Evolutionary conservation across 2,329 filamentous ascomycete genomes (phyloP), one percentile per base, ranked within the genome.

Genomic region (Acrocalymma vagum): DNA sequence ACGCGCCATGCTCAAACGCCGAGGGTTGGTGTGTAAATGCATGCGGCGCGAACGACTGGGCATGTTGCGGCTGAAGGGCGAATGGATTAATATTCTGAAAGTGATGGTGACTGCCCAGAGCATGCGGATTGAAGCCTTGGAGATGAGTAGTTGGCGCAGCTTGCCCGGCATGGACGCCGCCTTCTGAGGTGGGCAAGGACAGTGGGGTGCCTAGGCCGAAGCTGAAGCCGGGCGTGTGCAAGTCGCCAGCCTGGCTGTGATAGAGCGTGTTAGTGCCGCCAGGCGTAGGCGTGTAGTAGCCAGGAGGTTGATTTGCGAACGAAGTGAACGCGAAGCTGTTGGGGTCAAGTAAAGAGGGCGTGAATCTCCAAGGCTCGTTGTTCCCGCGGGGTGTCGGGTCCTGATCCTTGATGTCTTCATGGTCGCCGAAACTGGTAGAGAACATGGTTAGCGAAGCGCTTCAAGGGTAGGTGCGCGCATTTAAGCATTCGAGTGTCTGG

Each of bases 201-300:
- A 96, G 73, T 6, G 93, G 90, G 6, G 90, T 95, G 16, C 84
- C 84, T 75, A 94, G 82, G 28, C 86, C 84, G 48, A 93, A 77
- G 26, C 82, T 82, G 59, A 92, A 77, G 21, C 82, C 85, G 4
- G 91, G 90, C 2, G 91, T 95, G 69, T 95, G 90, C 40, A 96
- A 78, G 69, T 96, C 91, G 34, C 90, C 88, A 24, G 90, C 88
- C 69, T 92, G 89, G 35, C 81, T 83, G 65, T 95, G 90, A 63
- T 91, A 95, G 52, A 93, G 72, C 13, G 88, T 87, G 63, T 87
- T 90, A 50, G 85, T 87, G 29, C 87, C 88, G 50, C 88, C 89
- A 2, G 90, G 88, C 1, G 90, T 95, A 2, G 92, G 89, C 6
- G 90, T 92, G 71, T 95, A 96, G 71, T 94, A 94, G 10, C 86